A percentile compares a stretch with the other conserved stretches of the same genome.
phyloP scores from a whole-genome alignment of 345 rosid genomes.

The Populus pruinosa region DNA sequence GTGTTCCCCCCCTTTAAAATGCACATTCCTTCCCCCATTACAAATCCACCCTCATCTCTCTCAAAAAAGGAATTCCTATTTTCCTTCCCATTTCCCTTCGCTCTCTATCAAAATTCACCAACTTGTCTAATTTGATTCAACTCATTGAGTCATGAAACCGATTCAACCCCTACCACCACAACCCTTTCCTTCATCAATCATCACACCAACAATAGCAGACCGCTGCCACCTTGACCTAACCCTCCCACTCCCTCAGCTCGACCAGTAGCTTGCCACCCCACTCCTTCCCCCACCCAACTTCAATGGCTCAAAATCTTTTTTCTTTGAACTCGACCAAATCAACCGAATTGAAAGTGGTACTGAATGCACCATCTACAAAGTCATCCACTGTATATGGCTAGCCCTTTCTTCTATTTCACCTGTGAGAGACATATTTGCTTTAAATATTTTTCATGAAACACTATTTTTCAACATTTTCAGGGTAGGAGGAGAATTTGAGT shows the following conservation, averaged over 20 bases:
- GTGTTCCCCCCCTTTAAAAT: neutral
- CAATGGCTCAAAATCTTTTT: slow-evolving; percentile 9
- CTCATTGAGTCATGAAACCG: slow-evolving; percentile 47
- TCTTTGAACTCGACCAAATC: slow-evolving; percentile 56
- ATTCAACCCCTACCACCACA: slow-evolving; percentile 41
- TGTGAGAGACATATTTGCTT: too few relatives aligned
- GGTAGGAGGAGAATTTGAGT: too few relatives aligned
- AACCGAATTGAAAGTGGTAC: slow-evolving; percentile 77
- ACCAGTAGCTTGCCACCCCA: slow-evolving; percentile 63
- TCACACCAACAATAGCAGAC: neutral
- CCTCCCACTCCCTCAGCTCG: slow-evolving; percentile 68
- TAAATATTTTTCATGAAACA: too few relatives aligned
- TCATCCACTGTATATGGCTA: slow-evolving; percentile 39
- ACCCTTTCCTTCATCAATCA: too few relatives aligned
- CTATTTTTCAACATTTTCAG: too few relatives aligned
- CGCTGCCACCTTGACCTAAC: slow-evolving; percentile 59
- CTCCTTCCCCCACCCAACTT: slow-evolving; percentile 66
- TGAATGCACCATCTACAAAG: slow-evolving; percentile 89
- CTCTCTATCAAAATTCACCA: neutral
- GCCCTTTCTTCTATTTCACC: too few relatives aligned
- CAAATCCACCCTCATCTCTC: neutral
- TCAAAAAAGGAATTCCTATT: too few relatives aligned
- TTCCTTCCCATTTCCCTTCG: too few relatives aligned
- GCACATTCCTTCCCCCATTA: neutral
- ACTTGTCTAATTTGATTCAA: neutral